These are phyloP conservation scores for Arthrobotrys sphaeroides DNA, from an alignment of 2,329 filamentous ascomycete genomes.

Conservation along the genomic window DNA sequence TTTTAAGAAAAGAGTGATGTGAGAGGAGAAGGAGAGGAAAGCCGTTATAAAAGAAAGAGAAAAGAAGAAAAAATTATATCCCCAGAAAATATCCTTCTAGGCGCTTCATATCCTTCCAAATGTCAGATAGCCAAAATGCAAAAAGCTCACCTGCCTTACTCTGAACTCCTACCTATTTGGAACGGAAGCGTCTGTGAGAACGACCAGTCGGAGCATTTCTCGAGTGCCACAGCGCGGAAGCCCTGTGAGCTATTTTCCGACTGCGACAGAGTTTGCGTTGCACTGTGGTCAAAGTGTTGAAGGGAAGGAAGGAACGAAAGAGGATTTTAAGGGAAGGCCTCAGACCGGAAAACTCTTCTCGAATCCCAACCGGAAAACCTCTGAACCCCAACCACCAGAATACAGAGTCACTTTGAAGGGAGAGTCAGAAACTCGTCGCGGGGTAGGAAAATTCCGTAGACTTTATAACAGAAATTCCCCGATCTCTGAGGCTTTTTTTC, in stretches of 20 bases:
- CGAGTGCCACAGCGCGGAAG: not conserved
- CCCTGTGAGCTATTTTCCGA: conserved; percentile 6
- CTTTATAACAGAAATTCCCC: conserved; percentile 34
- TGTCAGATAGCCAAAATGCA: not conserved
- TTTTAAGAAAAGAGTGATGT: no score
- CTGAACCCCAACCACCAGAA: not conserved
- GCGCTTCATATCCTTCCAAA: not conserved
- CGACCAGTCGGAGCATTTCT: conserved; percentile 17
- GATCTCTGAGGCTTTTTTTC: conserved; percentile 12
- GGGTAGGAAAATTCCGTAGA: conserved; percentile 1
- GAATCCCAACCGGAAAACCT: conserved; percentile 7
- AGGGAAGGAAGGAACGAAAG: not conserved
- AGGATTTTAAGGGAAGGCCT: not conserved
- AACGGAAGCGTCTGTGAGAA: not conserved
- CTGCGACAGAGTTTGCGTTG: conserved; percentile 39
- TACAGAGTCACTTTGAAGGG: not conserved
- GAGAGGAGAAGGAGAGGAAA: not conserved
- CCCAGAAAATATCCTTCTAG: not conserved
- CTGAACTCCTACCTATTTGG: not conserved
- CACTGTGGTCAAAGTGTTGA: conserved; percentile 14
- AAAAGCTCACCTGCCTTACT: conserved; percentile 1
- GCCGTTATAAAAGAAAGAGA: no score
- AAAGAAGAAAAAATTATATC: not conserved
- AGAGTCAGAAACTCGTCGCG: not conserved
- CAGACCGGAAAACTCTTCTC: no score